These are phyloP conservation scores for Phaffomyces antillensis DNA, from an alignment of 805 yeast genomes.

Conservation along the genomic window DNA sequence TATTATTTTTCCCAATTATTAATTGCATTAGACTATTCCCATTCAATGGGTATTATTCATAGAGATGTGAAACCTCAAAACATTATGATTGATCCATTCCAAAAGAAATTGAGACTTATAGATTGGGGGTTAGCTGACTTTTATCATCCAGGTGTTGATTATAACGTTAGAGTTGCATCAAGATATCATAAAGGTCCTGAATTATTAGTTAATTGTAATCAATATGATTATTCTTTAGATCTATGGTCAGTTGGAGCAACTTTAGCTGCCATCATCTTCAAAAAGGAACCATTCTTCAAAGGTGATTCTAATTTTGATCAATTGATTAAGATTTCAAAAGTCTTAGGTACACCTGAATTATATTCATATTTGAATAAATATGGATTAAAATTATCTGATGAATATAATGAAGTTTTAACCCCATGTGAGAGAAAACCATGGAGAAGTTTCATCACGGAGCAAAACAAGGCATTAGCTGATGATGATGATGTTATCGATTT, in stretches of 20 bases:
- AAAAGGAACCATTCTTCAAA: slow-evolving; percentile 87
- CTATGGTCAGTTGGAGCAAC: slow-evolving; percentile 94
- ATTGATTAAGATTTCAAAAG: slow-evolving; percentile 80
- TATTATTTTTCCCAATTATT: slow-evolving; percentile 77
- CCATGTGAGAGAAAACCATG: slow-evolving; percentile 81
- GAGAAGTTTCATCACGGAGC: slow-evolving; percentile 64
- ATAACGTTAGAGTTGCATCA: slow-evolving; percentile 90
- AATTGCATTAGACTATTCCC: slow-evolving; percentile 81
- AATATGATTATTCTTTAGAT: slow-evolving; percentile 87
- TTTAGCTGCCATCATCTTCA: slow-evolving; percentile 83
- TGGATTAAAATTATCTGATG: slow-evolving; percentile 60
- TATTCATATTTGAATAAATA: slow-evolving; percentile 64
- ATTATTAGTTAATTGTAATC: slow-evolving; percentile 73
- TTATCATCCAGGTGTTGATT: slow-evolving; percentile 83
- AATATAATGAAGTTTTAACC: slow-evolving; percentile 68
- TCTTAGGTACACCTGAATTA: slow-evolving; percentile 79
- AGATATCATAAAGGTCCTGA: slow-evolving; percentile 94
- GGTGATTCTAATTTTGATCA: slow-evolving; percentile 91
- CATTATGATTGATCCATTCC: slow-evolving; percentile 85
- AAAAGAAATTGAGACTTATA: slow-evolving; percentile 64
- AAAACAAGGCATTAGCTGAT: slow-evolving; percentile 60
- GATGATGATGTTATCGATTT: slow-evolving; percentile 72
- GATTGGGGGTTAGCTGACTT: slow-evolving; percentile 97
- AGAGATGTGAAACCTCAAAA: slow-evolving; percentile 95
- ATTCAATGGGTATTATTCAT: slow-evolving; percentile 94